Base-by-base conservation (phyloP, 2,329 filamentous ascomycete genomes). In the Endothia cerciana region DNA sequence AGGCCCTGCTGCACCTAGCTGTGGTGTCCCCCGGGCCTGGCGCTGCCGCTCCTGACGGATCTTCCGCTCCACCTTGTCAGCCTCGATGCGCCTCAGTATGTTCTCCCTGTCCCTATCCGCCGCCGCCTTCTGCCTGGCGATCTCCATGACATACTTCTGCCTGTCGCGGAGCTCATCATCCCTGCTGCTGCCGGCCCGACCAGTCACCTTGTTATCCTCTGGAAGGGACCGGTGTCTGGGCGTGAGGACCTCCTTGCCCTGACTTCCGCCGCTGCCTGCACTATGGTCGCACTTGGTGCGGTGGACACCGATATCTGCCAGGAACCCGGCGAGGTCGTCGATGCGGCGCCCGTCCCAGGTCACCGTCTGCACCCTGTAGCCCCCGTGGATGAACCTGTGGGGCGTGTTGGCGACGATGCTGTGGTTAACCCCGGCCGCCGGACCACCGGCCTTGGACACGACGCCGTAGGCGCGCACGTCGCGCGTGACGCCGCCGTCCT, bases 371-470 rank as follows among this genome's bases (percentile, higher is more conserved):
- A 62, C 15, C 60, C 68, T 71, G 61, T 68, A 71, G 28, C 70
- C 70, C 15, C 70, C 70, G 3, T 66, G 65, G 17, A 71, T 70
- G 63, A 71, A 71, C 22, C 64, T 63, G 60, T 71, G 69, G 5
- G 69, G 69, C 5, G 70, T 71, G 57, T 70, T 69, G 51, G 43
- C 53, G 22, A 71, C 28, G 38, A 71, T 66, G 10, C 49, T 64
- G 36, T 61, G 13, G 63, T 65, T 71, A 58, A 66, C 49, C 7
- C 22, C 63, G 11, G 51, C 47, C 40, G 51, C 47, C 40, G 45
- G 45, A 4, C 60, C 40, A 30, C 53, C 47, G 4, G 36, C 58
- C 49, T 63, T 66, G 22, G 64, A 60, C 51, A 65, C 43, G n/a
- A 71, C 61, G 11, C 59, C 53, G 51, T 62, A 68, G 36, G 59